Evolutionary conservation across 2,329 filamentous ascomycete genomes (phyloP).

Genomic region (Hymenoscyphus linearis): DNA sequence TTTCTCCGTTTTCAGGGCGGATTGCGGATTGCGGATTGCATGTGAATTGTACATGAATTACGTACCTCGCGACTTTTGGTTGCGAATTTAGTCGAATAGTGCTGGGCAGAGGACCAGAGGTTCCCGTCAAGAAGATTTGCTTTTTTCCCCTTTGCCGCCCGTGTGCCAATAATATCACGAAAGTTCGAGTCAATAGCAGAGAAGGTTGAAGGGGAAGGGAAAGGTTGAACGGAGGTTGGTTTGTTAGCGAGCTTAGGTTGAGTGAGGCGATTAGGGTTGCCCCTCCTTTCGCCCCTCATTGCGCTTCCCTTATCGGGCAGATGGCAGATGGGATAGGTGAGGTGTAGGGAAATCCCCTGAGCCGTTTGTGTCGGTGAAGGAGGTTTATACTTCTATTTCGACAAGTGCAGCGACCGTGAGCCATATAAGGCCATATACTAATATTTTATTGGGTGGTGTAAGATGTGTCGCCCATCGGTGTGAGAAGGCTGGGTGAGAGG

Average conservation of each 20-base stretch:
- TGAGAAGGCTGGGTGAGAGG: not conserved
- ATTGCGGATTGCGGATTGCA: not conserved
- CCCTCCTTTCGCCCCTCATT: not conserved
- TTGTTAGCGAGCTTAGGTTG: not conserved
- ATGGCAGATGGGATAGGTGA: not conserved
- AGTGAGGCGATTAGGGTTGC: not conserved
- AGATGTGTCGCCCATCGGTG: not conserved
- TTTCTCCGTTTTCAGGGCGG: not conserved
- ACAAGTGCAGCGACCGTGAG: not conserved
- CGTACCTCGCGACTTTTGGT: not conserved
- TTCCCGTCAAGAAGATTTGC: not conserved
- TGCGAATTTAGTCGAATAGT: not conserved
- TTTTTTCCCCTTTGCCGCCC: not conserved
- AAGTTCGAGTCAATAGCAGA: not conserved
- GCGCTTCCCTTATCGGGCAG: conserved; percentile 1
- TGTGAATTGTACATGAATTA: not conserved
- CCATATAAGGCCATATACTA: not conserved
- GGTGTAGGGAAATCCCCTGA: not conserved
- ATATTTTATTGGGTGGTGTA: not conserved
- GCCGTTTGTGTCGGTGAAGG: not conserved
- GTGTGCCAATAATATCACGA: conserved; percentile 1
- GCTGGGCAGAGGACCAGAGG: not conserved
- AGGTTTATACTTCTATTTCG: not conserved
- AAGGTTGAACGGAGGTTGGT: not conserved
- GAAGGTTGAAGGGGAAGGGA: not conserved